These are phyloP conservation scores for Citrus sinensis DNA, from an alignment of 345 rosid genomes.

Conservation along the genomic window DNA sequence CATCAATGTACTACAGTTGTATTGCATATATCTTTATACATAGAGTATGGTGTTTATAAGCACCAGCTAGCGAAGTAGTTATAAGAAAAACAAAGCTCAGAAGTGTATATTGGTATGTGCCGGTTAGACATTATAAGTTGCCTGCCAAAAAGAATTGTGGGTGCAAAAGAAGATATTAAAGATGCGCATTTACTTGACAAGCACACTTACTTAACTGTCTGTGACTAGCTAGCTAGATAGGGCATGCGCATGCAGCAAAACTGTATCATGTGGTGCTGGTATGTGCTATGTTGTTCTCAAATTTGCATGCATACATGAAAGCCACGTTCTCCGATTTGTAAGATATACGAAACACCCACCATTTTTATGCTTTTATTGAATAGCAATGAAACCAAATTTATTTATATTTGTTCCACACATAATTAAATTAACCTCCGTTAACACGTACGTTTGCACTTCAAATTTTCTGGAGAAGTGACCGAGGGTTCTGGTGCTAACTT, in stretches of 20 bases:
- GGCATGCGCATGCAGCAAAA: constrained; percentile 4
- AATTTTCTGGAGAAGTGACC: no score
- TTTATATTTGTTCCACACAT: no score
- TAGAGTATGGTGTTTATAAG: no score
- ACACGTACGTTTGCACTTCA: no score
- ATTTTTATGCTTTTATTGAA: no score
- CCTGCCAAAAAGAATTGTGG: constrained; percentile 3
- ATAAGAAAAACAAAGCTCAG: background rate
- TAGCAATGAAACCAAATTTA: no score
- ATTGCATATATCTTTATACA: no score
- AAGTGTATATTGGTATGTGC: background rate
- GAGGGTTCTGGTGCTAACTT: background rate
- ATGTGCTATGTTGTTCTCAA: constrained; percentile 6
- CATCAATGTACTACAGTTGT: no score
- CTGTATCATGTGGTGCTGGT: background rate
- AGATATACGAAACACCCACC: background rate
- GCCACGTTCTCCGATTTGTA: constrained; percentile 19
- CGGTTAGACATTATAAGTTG: background rate
- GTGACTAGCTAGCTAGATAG: background rate
- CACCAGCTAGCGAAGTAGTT: background rate
- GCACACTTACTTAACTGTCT: background rate
- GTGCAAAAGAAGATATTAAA: constrained; percentile 9
- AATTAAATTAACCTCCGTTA: no score
- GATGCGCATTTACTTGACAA: constrained; percentile 13
- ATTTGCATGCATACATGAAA: constrained; percentile 22